These are phyloP conservation scores for Phaseolus lunatus DNA, from an alignment of 306 rosid genomes.

Conservation along the genomic window DNA sequence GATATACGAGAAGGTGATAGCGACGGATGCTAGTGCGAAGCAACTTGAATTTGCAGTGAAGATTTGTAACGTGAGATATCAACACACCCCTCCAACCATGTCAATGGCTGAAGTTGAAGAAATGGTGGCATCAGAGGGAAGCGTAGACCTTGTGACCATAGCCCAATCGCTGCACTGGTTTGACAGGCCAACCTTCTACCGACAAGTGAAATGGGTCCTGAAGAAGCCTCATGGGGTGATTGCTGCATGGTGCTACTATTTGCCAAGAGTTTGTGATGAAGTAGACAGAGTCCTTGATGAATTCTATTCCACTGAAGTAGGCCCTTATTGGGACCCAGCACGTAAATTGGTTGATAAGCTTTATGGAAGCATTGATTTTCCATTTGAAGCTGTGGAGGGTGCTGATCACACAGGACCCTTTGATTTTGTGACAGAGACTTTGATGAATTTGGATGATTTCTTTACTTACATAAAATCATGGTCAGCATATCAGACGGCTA, in stretches of 20 bases:
- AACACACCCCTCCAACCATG: conserved; percentile 62
- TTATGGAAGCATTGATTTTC: conserved; percentile 70
- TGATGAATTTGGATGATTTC: conserved; percentile 60
- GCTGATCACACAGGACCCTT: conserved; percentile 68
- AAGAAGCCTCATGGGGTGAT: conserved; percentile 78
- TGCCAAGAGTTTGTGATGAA: conserved; percentile 54
- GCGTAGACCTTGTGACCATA: conserved; percentile 70
- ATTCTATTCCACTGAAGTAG: conserved; percentile 28
- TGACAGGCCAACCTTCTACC: conserved; percentile 64
- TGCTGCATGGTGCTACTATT: conserved; percentile 77
- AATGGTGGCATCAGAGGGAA: conserved; percentile 53
- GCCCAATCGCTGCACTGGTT: conserved; percentile 90
- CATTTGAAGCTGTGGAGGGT: conserved; percentile 72
- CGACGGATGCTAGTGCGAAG: conserved; percentile 71
- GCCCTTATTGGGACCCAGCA: conserved; percentile 65
- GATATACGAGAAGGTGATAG: conserved; percentile 68
- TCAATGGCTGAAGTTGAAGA: conserved; percentile 59
- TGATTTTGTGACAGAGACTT: conserved; percentile 61
- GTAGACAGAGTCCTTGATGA: conserved; percentile 54
- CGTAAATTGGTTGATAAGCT: conserved; percentile 59
- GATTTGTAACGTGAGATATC: conserved; percentile 64
- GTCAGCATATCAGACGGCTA: conserved; percentile 85
- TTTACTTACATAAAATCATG: conserved; percentile 64
- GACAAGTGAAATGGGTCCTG: conserved; percentile 61
- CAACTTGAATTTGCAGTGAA: conserved; percentile 65